These are phyloP conservation scores for Colletotrichum liaoningense DNA, from an alignment of 2,329 filamentous ascomycete species.

Conservation along the genomic window DNA sequence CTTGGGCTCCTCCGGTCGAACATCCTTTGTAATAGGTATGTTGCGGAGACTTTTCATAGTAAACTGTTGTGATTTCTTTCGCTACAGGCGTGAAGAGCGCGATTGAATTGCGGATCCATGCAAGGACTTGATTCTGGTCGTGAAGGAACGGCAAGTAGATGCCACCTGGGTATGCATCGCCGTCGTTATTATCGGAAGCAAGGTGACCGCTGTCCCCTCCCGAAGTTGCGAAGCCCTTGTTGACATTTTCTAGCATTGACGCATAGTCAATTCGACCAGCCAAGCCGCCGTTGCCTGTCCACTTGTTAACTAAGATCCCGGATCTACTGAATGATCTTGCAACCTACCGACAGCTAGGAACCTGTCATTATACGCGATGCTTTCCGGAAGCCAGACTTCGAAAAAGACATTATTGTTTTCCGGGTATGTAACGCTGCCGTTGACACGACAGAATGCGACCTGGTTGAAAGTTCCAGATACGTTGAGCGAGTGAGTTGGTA, in stretches of 20 bases:
- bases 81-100: conserved; percentile 13
- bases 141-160: conserved; percentile 5
- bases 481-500: not conserved
- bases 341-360: conserved; percentile 21
- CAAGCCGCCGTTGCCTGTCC: conserved; percentile 23
- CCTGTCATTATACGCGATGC: not conserved
- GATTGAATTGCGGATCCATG: conserved; percentile 22
- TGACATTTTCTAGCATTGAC: conserved; percentile 18
- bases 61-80: not conserved
- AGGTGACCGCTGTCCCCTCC: conserved; percentile 23
- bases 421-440: conserved; percentile 1
- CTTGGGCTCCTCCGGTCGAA: conserved; percentile 23
- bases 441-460: not conserved
- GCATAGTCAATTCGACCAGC: conserved; percentile 15
- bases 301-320: not conserved
- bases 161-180: conserved; percentile 15
- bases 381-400: conserved; percentile 13
- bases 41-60: not conserved
- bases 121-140: conserved; percentile 21
- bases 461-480: conserved; percentile 7
- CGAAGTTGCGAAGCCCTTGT: conserved; percentile 15
- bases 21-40: conserved; percentile 21
- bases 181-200: conserved; percentile 4
- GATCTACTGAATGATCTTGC: not conserved
- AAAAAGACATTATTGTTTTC: conserved; percentile 17